Conservation (phyloP, 2,329 filamentous ascomycete species). For the Lasiodiplodia gonubiensis region DNA sequence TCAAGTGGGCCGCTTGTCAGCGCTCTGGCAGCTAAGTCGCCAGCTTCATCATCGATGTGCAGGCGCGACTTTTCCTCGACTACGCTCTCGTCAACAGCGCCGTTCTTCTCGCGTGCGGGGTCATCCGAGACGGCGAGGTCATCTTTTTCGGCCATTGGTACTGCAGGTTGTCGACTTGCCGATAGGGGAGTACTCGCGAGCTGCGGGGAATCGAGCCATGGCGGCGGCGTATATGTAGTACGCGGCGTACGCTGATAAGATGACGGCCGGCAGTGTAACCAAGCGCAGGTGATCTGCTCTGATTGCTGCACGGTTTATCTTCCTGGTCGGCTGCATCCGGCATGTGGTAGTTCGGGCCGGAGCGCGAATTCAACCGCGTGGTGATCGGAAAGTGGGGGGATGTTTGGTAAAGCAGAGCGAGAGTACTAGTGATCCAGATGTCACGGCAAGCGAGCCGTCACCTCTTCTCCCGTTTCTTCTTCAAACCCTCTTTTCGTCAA, state of each 20-base stretch:
- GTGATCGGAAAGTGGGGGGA: constrained; percentile 19
- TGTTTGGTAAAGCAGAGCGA: not conserved
- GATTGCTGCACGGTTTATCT: not conserved
- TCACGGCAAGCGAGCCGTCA: not conserved
- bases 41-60: constrained; percentile 21
- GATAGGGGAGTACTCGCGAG: not conserved
- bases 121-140: not conserved
- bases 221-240: constrained; percentile 1
- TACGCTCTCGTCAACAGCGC: not conserved
- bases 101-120: not conserved
- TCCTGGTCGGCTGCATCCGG: not conserved
- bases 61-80: constrained; percentile 11
- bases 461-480: not conserved
- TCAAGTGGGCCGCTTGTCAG: constrained; percentile 14
- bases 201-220: not conserved
- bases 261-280: not conserved
- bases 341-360: not conserved
- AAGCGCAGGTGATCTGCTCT: not conserved
- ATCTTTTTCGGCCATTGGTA: constrained; percentile 6
- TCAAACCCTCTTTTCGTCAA: not conserved
- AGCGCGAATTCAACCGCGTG: constrained; percentile 7
- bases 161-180: not conserved
- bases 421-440: not conserved
- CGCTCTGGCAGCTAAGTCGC: constrained; percentile 6
- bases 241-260: not conserved